Conservation (phyloP, 2,329 filamentous ascomycete species). For the Aspergillus pseudonomiae region DNA sequence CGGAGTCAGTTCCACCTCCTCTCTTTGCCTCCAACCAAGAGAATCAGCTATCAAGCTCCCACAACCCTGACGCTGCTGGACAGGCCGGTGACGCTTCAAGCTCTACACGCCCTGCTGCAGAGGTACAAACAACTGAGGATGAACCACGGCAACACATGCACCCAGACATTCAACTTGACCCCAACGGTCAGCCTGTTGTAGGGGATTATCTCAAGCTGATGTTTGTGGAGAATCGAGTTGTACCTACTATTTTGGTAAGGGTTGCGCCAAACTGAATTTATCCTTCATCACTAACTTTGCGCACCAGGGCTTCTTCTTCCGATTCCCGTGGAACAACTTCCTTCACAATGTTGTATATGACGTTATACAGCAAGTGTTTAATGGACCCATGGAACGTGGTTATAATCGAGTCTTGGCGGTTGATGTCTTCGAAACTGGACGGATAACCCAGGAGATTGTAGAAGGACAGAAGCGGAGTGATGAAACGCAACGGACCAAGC, state of each 20-base stretch:
- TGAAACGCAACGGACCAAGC: constrained; percentile 77
- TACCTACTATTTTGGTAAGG: constrained; percentile 90
- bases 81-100: constrained; percentile 21
- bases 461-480: constrained; percentile 87
- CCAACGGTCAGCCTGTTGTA: constrained; percentile 75
- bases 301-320: constrained; percentile 88
- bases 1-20: constrained; percentile 70
- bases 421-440: constrained; percentile 87
- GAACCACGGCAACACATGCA: constrained; percentile 30
- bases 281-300: constrained; percentile 8
- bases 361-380: constrained; percentile 98
- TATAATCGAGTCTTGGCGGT: constrained; percentile 89
- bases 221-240: constrained; percentile 91
- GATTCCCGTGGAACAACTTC: constrained; percentile 99
- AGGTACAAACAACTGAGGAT: constrained; percentile 25
- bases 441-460: constrained; percentile 88
- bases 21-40: constrained; percentile 58
- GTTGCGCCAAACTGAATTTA: background rate
- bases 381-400: constrained; percentile 94
- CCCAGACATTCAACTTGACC: constrained; percentile 58
- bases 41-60: constrained; percentile 26
- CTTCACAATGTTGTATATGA: constrained; percentile 99
- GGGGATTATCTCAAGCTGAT: constrained; percentile 94
- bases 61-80: constrained; percentile 22
- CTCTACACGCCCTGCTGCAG: constrained; percentile 17